A percentile compares a stretch with the other conserved stretches of the same genome.
Conservation (phyloP, 805 yeast species). For the Starmerella ratchasimensis region DNA sequence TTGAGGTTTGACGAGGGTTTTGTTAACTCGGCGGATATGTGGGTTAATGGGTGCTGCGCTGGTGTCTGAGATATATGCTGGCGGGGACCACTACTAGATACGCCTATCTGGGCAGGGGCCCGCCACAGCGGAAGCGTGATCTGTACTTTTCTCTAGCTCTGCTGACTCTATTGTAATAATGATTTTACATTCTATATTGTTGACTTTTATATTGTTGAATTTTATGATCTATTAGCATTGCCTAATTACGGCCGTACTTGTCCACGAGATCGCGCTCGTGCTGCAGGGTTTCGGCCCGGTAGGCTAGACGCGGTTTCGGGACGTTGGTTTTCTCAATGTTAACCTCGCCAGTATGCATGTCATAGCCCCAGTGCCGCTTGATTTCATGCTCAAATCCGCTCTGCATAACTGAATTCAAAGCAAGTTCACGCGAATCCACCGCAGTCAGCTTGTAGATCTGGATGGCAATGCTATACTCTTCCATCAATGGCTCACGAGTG, state of each 20-base stretch:
- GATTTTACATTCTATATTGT: too few species aligned
- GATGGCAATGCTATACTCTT: constrained; percentile 96
- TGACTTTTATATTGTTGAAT: too few species aligned
- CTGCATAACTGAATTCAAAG: constrained; percentile 81
- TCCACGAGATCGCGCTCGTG: constrained; percentile 39
- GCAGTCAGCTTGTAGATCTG: constrained; percentile 88
- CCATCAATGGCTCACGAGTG: constrained; percentile 93
- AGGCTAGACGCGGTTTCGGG: constrained; percentile 74
- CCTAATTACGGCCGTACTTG: constrained; percentile 20
- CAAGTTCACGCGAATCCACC: constrained; percentile 96
- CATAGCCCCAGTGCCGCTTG: constrained; percentile 86
- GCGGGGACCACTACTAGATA: too few species aligned
- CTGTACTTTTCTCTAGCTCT: too few species aligned
- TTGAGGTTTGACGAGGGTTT: too few species aligned
- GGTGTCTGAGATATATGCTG: too few species aligned
- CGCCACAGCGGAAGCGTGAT: too few species aligned
- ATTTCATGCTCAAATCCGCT: constrained; percentile 84
- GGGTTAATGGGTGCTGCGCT: too few species aligned
- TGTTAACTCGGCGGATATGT: too few species aligned
- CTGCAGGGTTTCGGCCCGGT: constrained; percentile 74
- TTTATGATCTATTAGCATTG: too few species aligned
- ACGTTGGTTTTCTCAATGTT: constrained; percentile 90
- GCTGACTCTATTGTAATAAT: too few species aligned
- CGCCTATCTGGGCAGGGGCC: too few species aligned
- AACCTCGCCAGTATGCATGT: constrained; percentile 42